Conservation (phyloP, 73 alveolate species). For the Vitrella brassicaformis region DNA sequence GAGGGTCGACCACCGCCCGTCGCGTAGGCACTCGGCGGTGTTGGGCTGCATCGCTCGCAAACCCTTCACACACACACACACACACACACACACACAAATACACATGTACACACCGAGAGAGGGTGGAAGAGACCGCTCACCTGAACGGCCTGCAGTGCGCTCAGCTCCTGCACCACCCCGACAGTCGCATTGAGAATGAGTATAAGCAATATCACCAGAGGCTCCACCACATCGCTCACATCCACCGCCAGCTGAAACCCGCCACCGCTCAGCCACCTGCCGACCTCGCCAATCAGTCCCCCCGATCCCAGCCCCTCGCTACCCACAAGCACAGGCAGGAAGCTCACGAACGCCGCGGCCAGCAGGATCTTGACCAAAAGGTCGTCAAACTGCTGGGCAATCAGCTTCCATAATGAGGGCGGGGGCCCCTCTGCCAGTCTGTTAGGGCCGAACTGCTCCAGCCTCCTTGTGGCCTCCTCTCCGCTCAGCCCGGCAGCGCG, state of each 20-base stretch:
- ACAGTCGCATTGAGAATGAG: conserved; percentile 67
- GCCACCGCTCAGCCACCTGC: no score
- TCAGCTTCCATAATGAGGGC: neutral
- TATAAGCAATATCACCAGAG: conserved; percentile 73
- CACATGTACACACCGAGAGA: no score
- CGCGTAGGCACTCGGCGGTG: neutral
- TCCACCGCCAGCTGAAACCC: no score
- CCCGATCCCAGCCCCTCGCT: no score
- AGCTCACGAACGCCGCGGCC: neutral
- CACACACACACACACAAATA: no score
- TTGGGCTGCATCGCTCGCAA: neutral
- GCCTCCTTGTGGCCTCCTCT: neutral
- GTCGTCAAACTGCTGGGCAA: conserved; percentile 10
- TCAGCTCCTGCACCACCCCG: conserved; percentile 72
- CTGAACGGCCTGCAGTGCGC: conserved; percentile 81
- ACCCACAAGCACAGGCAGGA: neutral
- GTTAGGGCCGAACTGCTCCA: neutral
- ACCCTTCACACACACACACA: no score
- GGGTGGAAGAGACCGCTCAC: no score
- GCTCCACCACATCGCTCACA: conserved; percentile 47
- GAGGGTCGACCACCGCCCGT: neutral
- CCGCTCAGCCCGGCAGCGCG: neutral
- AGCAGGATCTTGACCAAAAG: conserved; percentile 19
- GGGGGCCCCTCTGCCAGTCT: neutral
- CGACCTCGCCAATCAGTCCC: no score